Base-by-base conservation (phyloP, 345 rosid species). In the Cardamine resedifolia region DNA sequence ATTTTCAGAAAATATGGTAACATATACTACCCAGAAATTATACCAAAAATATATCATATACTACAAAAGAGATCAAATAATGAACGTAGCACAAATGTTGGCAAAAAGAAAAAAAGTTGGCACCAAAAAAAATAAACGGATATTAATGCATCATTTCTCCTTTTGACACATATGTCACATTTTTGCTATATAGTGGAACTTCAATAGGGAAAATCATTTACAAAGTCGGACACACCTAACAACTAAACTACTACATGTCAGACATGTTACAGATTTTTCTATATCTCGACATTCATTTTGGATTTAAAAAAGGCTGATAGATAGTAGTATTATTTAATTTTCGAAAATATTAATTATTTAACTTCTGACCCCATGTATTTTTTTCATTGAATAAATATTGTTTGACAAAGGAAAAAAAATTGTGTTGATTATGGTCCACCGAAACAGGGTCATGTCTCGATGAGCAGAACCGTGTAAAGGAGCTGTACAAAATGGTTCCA, bases 401-500 rank as follows among this genome's bases (percentile, higher is more conserved):
- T 55, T 73, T 57, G 77, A 57, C 52, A 48, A 58, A 31, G 9
- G 18, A 3, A 8, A 58, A n/a, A 51, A 30, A 18, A 10, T 33
- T 15, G 44, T 26, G 45, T 66, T 57, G 43, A 21, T 6, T 38
- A 30, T 59, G 62, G 78, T 74, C 63, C 73, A 67, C 28, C 14
- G 33, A 74, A 39, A 50, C 16, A 27, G 11, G 55, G 59, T 58
- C 55, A 39, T 51, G 64, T 33, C 64, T 59, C 31, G 38, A 51
- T 30, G 16, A 75, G 30, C 30, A 52, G 19, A 67, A 74, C 78
- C 78, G 78, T 59, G 73, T 66, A n/a, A 3, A 16, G 23, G 33
- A 57, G 50, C 49, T 53, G 39, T 31, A 21, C 72, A 66, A 39
- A 50, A 30, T 33, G 50, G 18, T 33, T 63, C 66, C 71, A 34